These are phyloP conservation scores for Colletotrichum filicis DNA, from an alignment of 2,329 filamentous ascomycete species.

Conservation along the genomic window DNA sequence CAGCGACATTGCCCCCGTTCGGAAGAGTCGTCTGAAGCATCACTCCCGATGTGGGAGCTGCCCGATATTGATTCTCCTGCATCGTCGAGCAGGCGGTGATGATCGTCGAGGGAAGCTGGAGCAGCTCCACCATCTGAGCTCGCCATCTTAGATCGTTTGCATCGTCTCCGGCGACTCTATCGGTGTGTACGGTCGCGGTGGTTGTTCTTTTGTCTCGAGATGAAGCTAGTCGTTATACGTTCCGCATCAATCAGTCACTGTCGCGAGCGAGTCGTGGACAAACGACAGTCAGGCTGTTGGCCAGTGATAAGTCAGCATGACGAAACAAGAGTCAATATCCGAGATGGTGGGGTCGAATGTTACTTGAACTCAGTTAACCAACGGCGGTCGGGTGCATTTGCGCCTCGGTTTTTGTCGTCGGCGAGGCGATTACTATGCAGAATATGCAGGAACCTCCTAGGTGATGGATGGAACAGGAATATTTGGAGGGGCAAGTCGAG, in stretches of 20 bases:
- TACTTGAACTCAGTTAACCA: conserved; percentile 14
- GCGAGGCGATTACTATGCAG: conserved; percentile 8
- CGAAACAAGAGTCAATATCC: conserved; percentile 35
- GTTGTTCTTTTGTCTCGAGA: not conserved
- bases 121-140: conserved; percentile 43
- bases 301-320: conserved; percentile 35
- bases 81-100: conserved; percentile 34
- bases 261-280: conserved; percentile 27
- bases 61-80: conserved; percentile 41
- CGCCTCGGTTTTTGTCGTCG: not conserved
- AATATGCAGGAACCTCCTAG: not conserved
- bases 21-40: conserved; percentile 35
- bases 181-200: not conserved
- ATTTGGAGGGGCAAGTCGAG: conserved; percentile 33
- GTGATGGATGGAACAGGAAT: conserved; percentile 10
- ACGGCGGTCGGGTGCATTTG: not conserved
- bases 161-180: conserved; percentile 19
- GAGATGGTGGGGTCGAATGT: conserved; percentile 27
- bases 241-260: conserved; percentile 24
- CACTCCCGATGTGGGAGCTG: conserved; percentile 54
- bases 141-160: conserved; percentile 46
- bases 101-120: conserved; percentile 36
- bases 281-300: conserved; percentile 26
- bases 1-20: conserved; percentile 47
- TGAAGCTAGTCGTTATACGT: not conserved